These are phyloP conservation scores for Macrocybe sp. DNA, from an alignment of 1,284 basidiomycete species.

Conservation along the genomic window DNA sequence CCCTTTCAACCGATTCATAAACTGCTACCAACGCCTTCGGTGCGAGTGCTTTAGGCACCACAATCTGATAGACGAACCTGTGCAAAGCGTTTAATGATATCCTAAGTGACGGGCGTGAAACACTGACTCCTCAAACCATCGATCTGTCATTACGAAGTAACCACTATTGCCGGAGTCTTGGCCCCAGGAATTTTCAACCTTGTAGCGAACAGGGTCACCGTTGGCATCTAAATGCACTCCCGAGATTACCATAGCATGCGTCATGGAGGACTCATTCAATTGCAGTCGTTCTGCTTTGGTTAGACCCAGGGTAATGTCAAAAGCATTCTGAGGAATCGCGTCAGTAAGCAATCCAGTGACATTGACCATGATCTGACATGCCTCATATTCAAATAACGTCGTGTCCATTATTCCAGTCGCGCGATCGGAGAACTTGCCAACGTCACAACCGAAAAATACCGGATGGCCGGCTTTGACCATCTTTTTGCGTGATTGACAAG, in stretches of 20 bases:
- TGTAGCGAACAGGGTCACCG: constrained; percentile 82
- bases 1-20: constrained; percentile 61
- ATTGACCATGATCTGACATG: constrained; percentile 16
- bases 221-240: constrained; percentile 81
- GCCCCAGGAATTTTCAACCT: constrained; percentile 96
- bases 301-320: constrained; percentile 53
- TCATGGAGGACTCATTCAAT: constrained; percentile 83
- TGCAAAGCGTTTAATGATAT: constrained; percentile 5
- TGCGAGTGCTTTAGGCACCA: constrained; percentile 76
- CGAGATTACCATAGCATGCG: constrained; percentile 92
- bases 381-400: constrained; percentile 78
- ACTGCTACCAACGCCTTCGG: constrained; percentile 77
- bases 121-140: constrained; percentile 88
- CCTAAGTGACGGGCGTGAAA: not conserved
- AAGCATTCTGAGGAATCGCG: constrained; percentile 39
- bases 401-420: constrained; percentile 83
- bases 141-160: constrained; percentile 88
- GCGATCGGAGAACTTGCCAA: constrained; percentile 74
- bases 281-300: constrained; percentile 85
- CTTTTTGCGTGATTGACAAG: constrained; percentile 17
- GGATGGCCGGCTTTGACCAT: constrained; percentile 87
- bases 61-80: constrained; percentile 85
- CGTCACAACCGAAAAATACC: constrained; percentile 94
- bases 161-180: constrained; percentile 79
- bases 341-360: constrained; percentile 2